Evolutionary conservation across 2,329 filamentous ascomycete species (phyloP), one percentile per base, ranked within the genome.

Genomic region (Clonostachys rhizophaga): DNA sequence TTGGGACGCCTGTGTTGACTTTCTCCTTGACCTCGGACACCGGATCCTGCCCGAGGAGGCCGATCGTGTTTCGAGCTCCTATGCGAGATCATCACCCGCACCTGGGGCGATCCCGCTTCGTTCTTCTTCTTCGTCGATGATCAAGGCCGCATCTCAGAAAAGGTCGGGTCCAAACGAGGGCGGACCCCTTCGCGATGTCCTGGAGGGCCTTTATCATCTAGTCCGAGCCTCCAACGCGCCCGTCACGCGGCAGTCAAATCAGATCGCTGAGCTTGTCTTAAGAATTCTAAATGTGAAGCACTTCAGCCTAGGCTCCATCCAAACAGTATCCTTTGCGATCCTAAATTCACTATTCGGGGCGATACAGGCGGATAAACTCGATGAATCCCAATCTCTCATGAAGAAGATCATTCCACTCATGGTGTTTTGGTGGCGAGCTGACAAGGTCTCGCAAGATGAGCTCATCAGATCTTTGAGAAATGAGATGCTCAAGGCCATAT

Each of bases 351-450:
- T 95, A 6, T 70, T 95, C 43, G 70, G 76, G 37, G 78, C 76
- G 48, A 79, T 81, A 4, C 76, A 87, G 47, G 81, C 84, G 42
- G 87, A 96, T 57, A 79, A 88, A 50, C 74, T 84, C 13, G 64
- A 72, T 1, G 72, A 90, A 45, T 80, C 85, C 4, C 78, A 78
- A 52, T 72, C 70, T 34, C 68, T 86, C 36, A 75, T 86, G 14
- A 69, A 73, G 47, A 74, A 79, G 7, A 62, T 91, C 8, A 60
- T 96, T 20, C 86, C 89, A 2, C 64, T 91, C 41, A 81, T 96
- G 53, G 81, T 79, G 47, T 77, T 81, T 44, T 82, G 90, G 68
- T 99, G 92, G 91, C 75, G 83, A 52, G 77, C 79, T n/a, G 88
- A 87, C 54, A 78, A 80, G 42, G 66, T 77, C 24, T 76, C 78